Evolutionary conservation across 192 early-diverging fungal genomes (phyloP).

Genomic region (Coemansia sp.): DNA sequence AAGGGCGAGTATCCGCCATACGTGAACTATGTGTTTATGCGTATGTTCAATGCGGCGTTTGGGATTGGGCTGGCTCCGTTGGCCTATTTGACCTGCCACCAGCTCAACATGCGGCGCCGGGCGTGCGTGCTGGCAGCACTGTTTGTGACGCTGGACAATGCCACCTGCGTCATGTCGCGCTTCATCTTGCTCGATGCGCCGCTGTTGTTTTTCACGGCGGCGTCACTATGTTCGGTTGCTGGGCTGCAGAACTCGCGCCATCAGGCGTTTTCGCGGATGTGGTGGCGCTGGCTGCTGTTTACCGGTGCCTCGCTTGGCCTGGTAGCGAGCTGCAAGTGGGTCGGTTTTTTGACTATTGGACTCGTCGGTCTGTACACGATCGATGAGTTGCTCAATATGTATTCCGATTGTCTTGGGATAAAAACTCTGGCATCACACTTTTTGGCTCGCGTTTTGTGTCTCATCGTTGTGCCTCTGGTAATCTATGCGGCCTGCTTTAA

Average conservation of each 20-base stretch:
- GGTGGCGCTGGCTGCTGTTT: slow-evolving; percentile 64
- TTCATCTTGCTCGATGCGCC: slow-evolving; percentile 71
- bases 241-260: slow-evolving; percentile 56
- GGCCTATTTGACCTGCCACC: slow-evolving; percentile 62
- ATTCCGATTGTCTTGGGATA: slow-evolving; percentile 58
- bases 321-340: slow-evolving; percentile 83
- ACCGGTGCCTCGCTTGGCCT: slow-evolving; percentile 63
- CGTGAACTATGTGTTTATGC: slow-evolving; percentile 65
- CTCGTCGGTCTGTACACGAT: slow-evolving; percentile 87
- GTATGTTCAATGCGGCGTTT: slow-evolving; percentile 60
- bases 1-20: slow-evolving; percentile 61
- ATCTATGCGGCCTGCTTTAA: slow-evolving; percentile 87
- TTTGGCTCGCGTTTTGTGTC: slow-evolving; percentile 70
- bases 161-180: slow-evolving; percentile 57
- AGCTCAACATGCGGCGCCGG: slow-evolving; percentile 55
- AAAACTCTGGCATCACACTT: slow-evolving; percentile 66
- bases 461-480: slow-evolving; percentile 76
- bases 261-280: slow-evolving; percentile 57
- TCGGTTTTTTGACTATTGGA: slow-evolving; percentile 87
- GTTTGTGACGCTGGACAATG: slow-evolving; percentile 64
- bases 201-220: slow-evolving; percentile 65
- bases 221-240: slow-evolving; percentile 53
- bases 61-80: slow-evolving; percentile 64
- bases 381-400: slow-evolving; percentile 82
- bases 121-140: slow-evolving; percentile 54